A percentile compares a stretch with the other conserved stretches of the same genome.
phyloP scores from a whole-genome alignment of 257 asterid species.

The Solanum pennellii region DNA sequence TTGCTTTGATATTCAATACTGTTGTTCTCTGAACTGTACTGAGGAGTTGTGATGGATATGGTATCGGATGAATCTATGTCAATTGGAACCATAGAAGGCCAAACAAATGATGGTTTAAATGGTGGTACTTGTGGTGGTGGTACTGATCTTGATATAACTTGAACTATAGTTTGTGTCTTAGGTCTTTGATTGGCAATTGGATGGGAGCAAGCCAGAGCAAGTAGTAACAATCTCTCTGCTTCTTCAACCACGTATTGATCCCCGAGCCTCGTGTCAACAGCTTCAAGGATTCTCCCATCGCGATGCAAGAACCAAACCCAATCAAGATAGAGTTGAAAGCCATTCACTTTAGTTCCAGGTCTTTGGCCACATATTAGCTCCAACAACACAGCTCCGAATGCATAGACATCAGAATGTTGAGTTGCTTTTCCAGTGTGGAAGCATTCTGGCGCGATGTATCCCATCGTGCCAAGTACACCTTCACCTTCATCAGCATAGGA shows the following conservation, averaged over 20 bases:
- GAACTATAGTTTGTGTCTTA: constrained; percentile 14
- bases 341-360: constrained; percentile 15
- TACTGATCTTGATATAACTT: constrained; percentile 15
- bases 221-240: constrained; percentile 21
- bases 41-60: constrained; percentile 21
- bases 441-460: constrained; percentile 35
- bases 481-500: constrained; percentile 23
- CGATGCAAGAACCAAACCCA: constrained; percentile 32
- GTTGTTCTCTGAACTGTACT: constrained; percentile 34
- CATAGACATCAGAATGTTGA: constrained; percentile 25
- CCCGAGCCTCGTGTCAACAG: constrained; percentile 14
- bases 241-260: constrained; percentile 18
- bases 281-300: constrained; percentile 14
- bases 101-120: constrained; percentile 30
- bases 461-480: constrained; percentile 25
- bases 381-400: constrained; percentile 26
- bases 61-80: constrained; percentile 10
- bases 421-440: constrained; percentile 32
- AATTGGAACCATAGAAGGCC: constrained; percentile 19
- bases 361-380: constrained; percentile 20
- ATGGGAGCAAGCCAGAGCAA: constrained; percentile 42
- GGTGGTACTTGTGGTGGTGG: constrained; percentile 22
- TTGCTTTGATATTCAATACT: constrained; percentile 36
- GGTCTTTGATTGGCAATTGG: constrained; percentile 30
- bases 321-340: constrained; percentile 14